Base-by-base conservation (phyloP, 2,329 filamentous ascomycete genomes). In the Sporothrix pallida region DNA sequence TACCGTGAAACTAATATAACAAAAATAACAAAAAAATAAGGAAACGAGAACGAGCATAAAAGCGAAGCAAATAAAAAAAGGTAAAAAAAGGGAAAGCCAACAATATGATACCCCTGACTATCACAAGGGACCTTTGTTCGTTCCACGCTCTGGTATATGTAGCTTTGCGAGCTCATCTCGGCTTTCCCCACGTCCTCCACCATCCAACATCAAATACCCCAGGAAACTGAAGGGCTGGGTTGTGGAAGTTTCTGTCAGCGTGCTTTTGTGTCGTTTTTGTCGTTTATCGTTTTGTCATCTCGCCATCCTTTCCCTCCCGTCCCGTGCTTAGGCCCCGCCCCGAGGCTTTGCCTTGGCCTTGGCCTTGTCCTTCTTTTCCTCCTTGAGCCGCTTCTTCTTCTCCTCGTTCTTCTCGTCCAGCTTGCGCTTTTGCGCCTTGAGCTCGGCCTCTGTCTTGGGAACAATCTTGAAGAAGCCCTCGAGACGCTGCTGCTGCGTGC, bases 401-500 rank as follows among this genome's bases (percentile, higher is more conserved):
- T 94, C 92, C 78, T 95, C 94, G 46, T 93, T 87, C 85, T 97
- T 97, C 84, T 95, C 93, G 71, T 98, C 95, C 52, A 96, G 88
- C 86, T 98, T 99, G 77, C 96, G 89, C 88, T 99, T 99, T 79
- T 97, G 85, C 58, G 83, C 90, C 72, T 92, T 91, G 83, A 95
- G 93, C 84, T 99, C 91, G 76, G 91, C 92, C 0, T 95, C 93
- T 0, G 95, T 94, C 86, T 95, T 97, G 75, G 94, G 92, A 17
- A 97, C 84, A 0, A 93, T 91, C 85, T 97, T 98, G 87, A 99
- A 99, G 85, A 99, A 99, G 0, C 96, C 96, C 80, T 98, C 95
- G 1, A 99, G 85, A 26, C 96, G 89, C 42, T 93, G 92, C 84
- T 99, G 96, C 82, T 98, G 96, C 42, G 92, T 92, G 68, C 88